Base-by-base conservation (phyloP, 139 green algal genomes). In the Tetratostichococcus sp. region DNA sequence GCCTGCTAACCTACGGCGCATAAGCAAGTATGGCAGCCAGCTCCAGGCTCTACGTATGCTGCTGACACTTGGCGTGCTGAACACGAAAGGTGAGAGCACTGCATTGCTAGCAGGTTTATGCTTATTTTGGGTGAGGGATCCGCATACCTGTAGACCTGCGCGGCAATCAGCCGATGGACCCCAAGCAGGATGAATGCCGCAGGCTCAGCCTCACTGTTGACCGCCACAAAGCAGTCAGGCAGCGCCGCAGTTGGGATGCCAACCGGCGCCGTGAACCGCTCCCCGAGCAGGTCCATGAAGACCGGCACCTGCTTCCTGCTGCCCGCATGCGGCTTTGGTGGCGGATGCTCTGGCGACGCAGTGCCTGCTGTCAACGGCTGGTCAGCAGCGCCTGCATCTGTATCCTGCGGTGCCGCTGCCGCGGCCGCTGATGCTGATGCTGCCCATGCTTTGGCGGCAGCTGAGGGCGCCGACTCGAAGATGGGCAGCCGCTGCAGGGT, bases 101-200 rank as follows among this genome's bases (percentile, higher is more conserved):
- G 84, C 65, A 83, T 67, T 26, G 6, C 2, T 34, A 68, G n/a
- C n/a, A n/a, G n/a, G n/a, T n/a, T n/a, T n/a, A n/a, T n/a, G n/a
- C n/a, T n/a, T n/a, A n/a, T n/a, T n/a, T n/a, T n/a, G n/a, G n/a
- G n/a, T n/a, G n/a, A n/a, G n/a, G 50, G 26, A 62, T 2, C 50
- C 50, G 11, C 50, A n/a, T 26, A 26, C 50, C 50, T 62, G 50
- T 62, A 62, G 14, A 62, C 50, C 19, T 82, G 69, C 4, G 77
- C 79, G 11, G 73, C 71, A 3, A 65, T 62, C 28, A 87, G 43
- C 4, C 83, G 79, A 1, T 32, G 69, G 16, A 86, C 74, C 1
- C 79, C 77, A 19, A 89, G 75, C 32, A 78, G 50, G 17, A 8
- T 68, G 28, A 79, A 30, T 35, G 42, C 26, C 8, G 67, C 22